Conservation (phyloP, 768 basidiomycete genomes). For the Boletus rubescentipes region DNA sequence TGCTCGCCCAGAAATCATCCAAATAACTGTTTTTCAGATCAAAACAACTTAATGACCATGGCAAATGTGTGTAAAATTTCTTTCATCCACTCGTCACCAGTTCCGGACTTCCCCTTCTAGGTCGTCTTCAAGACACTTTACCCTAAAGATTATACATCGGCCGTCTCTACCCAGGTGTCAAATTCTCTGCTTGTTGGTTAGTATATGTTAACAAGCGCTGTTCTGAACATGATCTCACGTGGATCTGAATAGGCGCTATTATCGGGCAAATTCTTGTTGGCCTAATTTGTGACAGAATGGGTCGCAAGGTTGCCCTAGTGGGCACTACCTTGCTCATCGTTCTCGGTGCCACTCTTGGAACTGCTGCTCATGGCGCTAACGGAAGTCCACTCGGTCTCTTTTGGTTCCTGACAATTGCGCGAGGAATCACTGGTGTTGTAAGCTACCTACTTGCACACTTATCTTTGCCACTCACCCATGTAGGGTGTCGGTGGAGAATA, state of each 20-base stretch:
- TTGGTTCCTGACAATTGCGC: conserved; percentile 72
- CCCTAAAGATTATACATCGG: conserved; percentile 57
- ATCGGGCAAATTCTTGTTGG: conserved; percentile 64
- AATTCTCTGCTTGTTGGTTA: conserved; percentile 70
- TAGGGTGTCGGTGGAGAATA: conserved; percentile 79
- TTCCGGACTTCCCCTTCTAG: conserved; percentile 33
- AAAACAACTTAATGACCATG: conserved; percentile 74
- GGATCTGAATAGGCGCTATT: conserved; percentile 47
- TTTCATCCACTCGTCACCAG: neutral
- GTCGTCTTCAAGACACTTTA: conserved; percentile 67
- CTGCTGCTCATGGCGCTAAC: conserved; percentile 62
- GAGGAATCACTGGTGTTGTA: conserved; percentile 69
- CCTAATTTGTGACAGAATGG: conserved; percentile 67
- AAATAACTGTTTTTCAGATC: conserved; percentile 40
- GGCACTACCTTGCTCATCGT: conserved; percentile 68
- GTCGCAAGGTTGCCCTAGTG: conserved; percentile 75
- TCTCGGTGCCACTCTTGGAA: conserved; percentile 63
- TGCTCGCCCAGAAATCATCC: conserved; percentile 1
- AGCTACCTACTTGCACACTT: conserved; percentile 17
- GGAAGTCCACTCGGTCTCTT: conserved; percentile 60
- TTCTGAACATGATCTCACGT: conserved; percentile 1
- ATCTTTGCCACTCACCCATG: conserved; percentile 1
- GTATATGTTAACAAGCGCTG: conserved; percentile 10
- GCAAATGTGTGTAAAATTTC: conserved; percentile 53
- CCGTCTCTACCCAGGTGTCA: conserved; percentile 64